Conservation (phyloP, 2,329 filamentous ascomycete species). For the Proliferodiscus dingleyae region DNA sequence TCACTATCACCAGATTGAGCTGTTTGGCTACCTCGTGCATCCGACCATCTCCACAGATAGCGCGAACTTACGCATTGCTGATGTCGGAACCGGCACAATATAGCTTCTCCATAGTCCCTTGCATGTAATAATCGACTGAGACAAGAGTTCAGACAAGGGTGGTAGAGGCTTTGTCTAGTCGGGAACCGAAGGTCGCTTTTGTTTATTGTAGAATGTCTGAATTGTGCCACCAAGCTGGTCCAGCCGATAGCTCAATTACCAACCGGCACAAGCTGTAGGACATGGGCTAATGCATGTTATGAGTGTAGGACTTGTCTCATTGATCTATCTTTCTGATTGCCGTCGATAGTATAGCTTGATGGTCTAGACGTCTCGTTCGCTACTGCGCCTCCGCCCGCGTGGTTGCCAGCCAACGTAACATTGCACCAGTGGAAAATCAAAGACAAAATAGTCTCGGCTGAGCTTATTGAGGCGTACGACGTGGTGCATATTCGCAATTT, state of each 20-base stretch:
- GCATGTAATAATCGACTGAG: too few species aligned
- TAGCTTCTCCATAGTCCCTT: too few species aligned
- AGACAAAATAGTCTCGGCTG: background rate
- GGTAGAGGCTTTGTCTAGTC: background rate
- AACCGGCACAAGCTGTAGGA: too few species aligned
- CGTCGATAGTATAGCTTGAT: background rate
- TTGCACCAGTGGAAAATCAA: background rate
- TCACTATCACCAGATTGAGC: background rate
- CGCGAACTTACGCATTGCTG: background rate
- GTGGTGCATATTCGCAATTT: slow-evolving; percentile 1
- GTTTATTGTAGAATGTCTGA: too few species aligned
- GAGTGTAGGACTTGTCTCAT: background rate
- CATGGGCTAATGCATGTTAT: too few species aligned
- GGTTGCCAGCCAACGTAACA: background rate
- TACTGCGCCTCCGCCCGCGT: background rate
- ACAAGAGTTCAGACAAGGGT: too few species aligned
- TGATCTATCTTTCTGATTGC: background rate
- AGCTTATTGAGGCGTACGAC: background rate
- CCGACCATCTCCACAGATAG: background rate
- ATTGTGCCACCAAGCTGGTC: too few species aligned
- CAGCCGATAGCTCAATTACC: too few species aligned
- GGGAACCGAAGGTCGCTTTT: background rate
- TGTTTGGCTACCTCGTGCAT: background rate
- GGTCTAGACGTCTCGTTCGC: background rate
- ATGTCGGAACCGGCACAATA: background rate